These are phyloP conservation scores for Sporisorium iseilematis-ciliati DNA, from an alignment of 1,284 basidiomycete genomes.

Conservation along the genomic window DNA sequence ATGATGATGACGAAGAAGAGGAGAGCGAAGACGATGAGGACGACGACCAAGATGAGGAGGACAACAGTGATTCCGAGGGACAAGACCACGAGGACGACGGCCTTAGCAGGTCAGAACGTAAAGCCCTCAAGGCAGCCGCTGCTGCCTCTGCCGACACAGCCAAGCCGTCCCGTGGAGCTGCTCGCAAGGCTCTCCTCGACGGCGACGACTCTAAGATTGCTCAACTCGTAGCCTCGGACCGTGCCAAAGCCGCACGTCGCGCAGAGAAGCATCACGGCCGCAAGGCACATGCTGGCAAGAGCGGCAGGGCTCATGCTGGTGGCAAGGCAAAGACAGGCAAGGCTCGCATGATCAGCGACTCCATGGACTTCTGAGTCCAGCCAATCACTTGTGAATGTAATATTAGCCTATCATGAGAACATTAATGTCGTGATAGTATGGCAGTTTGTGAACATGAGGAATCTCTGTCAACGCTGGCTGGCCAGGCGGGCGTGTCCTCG, in stretches of 20 bases:
- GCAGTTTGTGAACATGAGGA: no score
- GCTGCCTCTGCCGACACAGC: constrained; percentile 79
- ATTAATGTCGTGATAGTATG: no score
- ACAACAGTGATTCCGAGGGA: constrained; percentile 77
- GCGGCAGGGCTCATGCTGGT: constrained; percentile 76
- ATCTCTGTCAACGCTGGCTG: no score
- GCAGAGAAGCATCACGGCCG: constrained; percentile 57
- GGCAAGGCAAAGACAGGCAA: constrained; percentile 71
- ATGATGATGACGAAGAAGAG: constrained; percentile 33
- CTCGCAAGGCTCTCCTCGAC: constrained; percentile 26
- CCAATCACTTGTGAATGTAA: not conserved
- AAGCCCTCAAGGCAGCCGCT: constrained; percentile 75
- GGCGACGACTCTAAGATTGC: constrained; percentile 48
- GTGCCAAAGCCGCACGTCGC: constrained; percentile 45
- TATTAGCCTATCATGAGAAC: no score
- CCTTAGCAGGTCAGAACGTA: constrained; percentile 71
- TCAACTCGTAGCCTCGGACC: constrained; percentile 54
- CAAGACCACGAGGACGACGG: constrained; percentile 75
- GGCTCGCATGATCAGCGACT: constrained; percentile 48
- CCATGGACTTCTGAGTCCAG: constrained; percentile 39
- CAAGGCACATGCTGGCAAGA: constrained; percentile 52
- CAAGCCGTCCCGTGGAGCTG: constrained; percentile 42
- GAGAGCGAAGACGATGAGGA: constrained; percentile 20
- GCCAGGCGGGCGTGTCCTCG: no score
- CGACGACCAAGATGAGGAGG: constrained; percentile 69